Percentiles rank a stretch among this genome's conserved stretches.
Evolutionary conservation across 2,329 filamentous ascomycete species (phyloP).

Genomic region (Dothistroma septosporum): DNA sequence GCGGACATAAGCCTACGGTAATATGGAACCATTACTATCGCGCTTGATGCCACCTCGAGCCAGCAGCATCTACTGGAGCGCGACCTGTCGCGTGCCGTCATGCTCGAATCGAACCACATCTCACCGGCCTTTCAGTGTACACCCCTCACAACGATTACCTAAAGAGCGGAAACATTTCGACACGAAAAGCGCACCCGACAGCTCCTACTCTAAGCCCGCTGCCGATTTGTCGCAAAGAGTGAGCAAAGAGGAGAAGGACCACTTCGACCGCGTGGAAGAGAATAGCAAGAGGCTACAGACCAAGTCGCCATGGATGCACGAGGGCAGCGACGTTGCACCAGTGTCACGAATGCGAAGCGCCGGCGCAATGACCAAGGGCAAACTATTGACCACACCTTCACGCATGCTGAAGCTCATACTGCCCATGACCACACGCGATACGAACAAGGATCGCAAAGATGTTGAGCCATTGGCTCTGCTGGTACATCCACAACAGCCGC

Average conservation of each 20-base stretch:
- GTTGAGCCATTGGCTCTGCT: conserved; percentile 83
- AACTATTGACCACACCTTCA: conserved; percentile 75
- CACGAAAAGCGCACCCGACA: conserved; percentile 23
- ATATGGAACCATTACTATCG: conserved; percentile 31
- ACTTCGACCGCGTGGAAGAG: conserved; percentile 42
- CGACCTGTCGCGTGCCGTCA: conserved; percentile 16
- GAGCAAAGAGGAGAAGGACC: conserved; percentile 43
- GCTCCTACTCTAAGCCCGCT: conserved; percentile 35
- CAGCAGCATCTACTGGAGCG: conserved; percentile 1
- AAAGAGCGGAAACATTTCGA: conserved; percentile 20
- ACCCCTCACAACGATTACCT: conserved; percentile 5
- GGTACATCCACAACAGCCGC: conserved; percentile 82
- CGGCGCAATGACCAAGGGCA: conserved; percentile 65
- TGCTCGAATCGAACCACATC: conserved; percentile 7
- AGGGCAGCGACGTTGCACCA: conserved; percentile 57
- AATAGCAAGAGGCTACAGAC: conserved; percentile 54
- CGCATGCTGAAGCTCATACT: conserved; percentile 76
- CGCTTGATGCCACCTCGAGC: conserved; percentile 23
- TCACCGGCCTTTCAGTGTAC: conserved; percentile 10
- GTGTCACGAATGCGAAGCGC: conserved; percentile 50
- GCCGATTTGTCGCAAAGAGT: conserved; percentile 43
- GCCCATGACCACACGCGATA: conserved; percentile 62
- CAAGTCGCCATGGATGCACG: conserved; percentile 62
- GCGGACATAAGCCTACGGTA: background rate
- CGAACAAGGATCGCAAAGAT: conserved; percentile 58